Conservation (phyloP, 2,329 filamentous ascomycete genomes). For the Parafenestella ontariensis region DNA sequence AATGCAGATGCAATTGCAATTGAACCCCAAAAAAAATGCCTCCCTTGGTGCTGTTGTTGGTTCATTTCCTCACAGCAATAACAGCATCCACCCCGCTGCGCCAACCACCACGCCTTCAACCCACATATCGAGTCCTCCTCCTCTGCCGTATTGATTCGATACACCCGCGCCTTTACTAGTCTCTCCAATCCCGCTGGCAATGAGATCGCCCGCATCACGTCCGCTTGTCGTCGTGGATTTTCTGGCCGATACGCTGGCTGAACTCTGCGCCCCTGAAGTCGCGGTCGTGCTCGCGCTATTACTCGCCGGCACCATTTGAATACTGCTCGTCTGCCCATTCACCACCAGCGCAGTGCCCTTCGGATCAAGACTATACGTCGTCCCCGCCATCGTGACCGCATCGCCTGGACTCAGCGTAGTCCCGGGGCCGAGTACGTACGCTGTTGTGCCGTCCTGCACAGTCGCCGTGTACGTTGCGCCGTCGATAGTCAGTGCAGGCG, state of each 20-base stretch:
- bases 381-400: conserved; percentile 33
- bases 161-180: conserved; percentile 23
- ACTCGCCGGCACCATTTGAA: conserved; percentile 32
- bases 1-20: not conserved
- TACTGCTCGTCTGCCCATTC: conserved; percentile 41
- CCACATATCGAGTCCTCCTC: conserved; percentile 30
- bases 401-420: conserved; percentile 39
- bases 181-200: conserved; percentile 35
- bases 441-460: conserved; percentile 29
- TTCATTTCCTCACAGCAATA: conserved; percentile 27
- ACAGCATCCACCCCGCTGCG: conserved; percentile 36
- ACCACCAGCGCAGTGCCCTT: conserved; percentile 39
- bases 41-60: no score
- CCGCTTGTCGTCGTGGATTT: conserved; percentile 8
- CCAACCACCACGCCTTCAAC: conserved; percentile 35
- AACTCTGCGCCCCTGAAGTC: conserved; percentile 8
- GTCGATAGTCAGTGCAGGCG: conserved; percentile 21
- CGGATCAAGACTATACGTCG: conserved; percentile 36
- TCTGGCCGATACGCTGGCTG: conserved; percentile 4
- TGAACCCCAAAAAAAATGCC: no score
- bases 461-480: conserved; percentile 17
- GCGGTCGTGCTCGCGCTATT: conserved; percentile 39
- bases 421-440: conserved; percentile 30
- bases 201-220: conserved; percentile 27
- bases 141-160: not conserved